Conservation (phyloP, 768 basidiomycete genomes). For the Boletus pseudo-olivaceus region DNA sequence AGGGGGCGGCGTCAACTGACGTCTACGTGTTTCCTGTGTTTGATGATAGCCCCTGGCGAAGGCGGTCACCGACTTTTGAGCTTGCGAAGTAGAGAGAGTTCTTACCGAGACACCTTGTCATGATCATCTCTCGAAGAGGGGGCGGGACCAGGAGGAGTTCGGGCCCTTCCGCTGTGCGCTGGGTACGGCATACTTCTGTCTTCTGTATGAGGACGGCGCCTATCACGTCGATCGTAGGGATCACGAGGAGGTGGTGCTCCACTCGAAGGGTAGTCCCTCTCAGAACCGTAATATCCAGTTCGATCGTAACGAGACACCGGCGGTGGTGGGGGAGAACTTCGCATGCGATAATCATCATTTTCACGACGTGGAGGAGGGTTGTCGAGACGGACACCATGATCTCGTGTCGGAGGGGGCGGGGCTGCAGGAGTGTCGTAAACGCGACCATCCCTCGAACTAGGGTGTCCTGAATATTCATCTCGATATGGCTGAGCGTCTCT, state of each 20-base stretch:
- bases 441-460: slow-evolving; percentile 47
- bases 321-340: slow-evolving; percentile 45
- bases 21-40: slow-evolving; percentile 40
- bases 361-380: slow-evolving; percentile 56
- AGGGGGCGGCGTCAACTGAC: slow-evolving; percentile 51
- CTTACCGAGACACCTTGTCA: slow-evolving; percentile 60
- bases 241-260: slow-evolving; percentile 40
- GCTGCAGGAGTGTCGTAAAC: slow-evolving; percentile 51
- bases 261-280: slow-evolving; percentile 47
- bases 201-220: slow-evolving; percentile 41
- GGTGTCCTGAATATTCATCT: slow-evolving; percentile 52
- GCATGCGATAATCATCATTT: slow-evolving; percentile 64
- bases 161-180: slow-evolving; percentile 44
- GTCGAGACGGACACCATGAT: slow-evolving; percentile 67
- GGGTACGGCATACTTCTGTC: slow-evolving; percentile 44
- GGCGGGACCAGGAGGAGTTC: slow-evolving; percentile 53
- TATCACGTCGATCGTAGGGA: slow-evolving; percentile 60
- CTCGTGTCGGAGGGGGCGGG: slow-evolving; percentile 42
- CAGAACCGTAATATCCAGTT: slow-evolving; percentile 30
- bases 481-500: slow-evolving; percentile 42
- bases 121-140: slow-evolving; percentile 61
- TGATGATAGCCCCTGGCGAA: slow-evolving; percentile 15
- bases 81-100: not conserved
- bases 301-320: slow-evolving; percentile 57
- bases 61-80: not conserved